Conservation (phyloP, 2,329 filamentous ascomycete species). For the Nemania serpens region DNA sequence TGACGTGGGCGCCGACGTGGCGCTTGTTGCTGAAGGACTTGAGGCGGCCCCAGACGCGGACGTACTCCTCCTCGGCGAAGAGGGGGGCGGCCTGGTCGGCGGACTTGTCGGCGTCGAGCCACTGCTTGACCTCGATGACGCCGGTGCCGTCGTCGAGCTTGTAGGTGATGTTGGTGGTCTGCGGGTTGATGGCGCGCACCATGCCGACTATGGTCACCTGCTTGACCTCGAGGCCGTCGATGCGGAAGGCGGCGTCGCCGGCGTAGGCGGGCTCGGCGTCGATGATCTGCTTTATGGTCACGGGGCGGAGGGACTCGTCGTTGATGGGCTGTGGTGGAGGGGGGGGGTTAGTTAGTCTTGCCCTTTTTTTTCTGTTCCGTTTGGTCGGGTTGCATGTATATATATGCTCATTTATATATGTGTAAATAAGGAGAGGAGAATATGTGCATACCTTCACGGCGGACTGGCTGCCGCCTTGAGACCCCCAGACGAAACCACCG, state of each 20-base stretch:
- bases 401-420: background rate
- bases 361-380: background rate
- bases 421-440: background rate
- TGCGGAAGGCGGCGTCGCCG: conserved; percentile 74
- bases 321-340: conserved; percentile 58
- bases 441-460: conserved; percentile 35
- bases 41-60: conserved; percentile 82
- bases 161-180: conserved; percentile 90
- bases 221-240: conserved; percentile 76
- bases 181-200: conserved; percentile 82
- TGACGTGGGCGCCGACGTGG: conserved; percentile 78
- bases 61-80: conserved; percentile 76
- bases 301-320: conserved; percentile 87
- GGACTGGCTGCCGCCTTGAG: conserved; percentile 62
- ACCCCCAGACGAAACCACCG: conserved; percentile 66
- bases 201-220: conserved; percentile 88
- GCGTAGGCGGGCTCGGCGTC: conserved; percentile 72
- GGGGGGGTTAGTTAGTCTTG: conserved; percentile 3
- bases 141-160: conserved; percentile 95
- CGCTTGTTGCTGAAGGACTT: conserved; percentile 84
- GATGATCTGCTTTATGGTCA: conserved; percentile 93
- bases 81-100: conserved; percentile 45
- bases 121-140: conserved; percentile 87
- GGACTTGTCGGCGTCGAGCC: conserved; percentile 68
- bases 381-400: background rate